Conservation (phyloP, 192 early-diverging fungal genomes). For the Backusella australiensis region DNA sequence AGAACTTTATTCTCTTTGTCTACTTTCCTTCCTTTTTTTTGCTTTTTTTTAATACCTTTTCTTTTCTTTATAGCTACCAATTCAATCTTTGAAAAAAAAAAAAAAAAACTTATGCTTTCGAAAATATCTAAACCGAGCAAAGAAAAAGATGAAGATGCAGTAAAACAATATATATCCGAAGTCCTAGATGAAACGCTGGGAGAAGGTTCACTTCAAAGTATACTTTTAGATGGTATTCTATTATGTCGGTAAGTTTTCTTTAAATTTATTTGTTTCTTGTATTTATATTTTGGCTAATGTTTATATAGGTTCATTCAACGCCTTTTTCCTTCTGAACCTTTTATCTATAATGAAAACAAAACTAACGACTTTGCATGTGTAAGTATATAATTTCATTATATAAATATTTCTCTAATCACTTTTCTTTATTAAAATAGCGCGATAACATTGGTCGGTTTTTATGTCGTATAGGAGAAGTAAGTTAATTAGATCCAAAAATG, state of each 20-base stretch:
- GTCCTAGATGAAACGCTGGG: constrained; percentile 17
- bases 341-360: constrained; percentile 5
- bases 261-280: background rate
- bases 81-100: background rate
- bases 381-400: constrained; percentile 3
- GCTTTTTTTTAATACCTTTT: background rate
- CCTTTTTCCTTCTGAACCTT: background rate
- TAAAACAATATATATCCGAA: constrained; percentile 4
- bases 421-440: constrained; percentile 52
- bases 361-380: constrained; percentile 11
- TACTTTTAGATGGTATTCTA: constrained; percentile 73
- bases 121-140: background rate
- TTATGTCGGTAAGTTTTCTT: constrained; percentile 62
- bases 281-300: background rate
- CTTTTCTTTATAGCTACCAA: background rate
- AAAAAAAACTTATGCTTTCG: background rate
- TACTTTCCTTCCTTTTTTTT: background rate
- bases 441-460: constrained; percentile 79
- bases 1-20: background rate
- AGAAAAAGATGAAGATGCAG: constrained; percentile 7
- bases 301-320: constrained; percentile 7
- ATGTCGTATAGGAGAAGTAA: constrained; percentile 56
- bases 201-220: constrained; percentile 45
- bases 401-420: background rate
- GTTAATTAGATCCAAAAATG: background rate